Conservation (phyloP, 352 stramenopile species). For the Globisporangium paroecandrum region DNA sequence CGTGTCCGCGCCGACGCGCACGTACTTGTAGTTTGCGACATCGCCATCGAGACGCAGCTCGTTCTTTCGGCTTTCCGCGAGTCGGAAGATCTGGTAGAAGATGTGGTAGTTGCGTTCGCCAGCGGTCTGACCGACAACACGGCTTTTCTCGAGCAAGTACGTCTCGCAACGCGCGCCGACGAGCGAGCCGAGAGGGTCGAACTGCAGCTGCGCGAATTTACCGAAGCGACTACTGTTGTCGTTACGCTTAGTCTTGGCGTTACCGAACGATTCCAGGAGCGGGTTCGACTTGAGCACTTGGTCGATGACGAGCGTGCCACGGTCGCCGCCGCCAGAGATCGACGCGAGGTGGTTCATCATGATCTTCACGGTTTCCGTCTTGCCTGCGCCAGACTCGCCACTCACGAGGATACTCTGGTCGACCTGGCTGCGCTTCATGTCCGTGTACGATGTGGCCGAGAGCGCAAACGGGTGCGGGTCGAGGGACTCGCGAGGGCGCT, state of each 20-base stretch:
- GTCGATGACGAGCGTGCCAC: slow-evolving; percentile 72
- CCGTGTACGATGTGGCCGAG: slow-evolving; percentile 59
- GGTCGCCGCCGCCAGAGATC: slow-evolving; percentile 62
- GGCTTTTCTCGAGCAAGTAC: slow-evolving; percentile 97
- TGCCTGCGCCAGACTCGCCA: slow-evolving; percentile 85
- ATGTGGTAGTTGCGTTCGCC: slow-evolving; percentile 98
- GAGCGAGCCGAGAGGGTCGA: slow-evolving; percentile 53
- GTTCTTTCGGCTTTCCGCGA: slow-evolving; percentile 37
- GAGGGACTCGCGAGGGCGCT: slow-evolving; percentile 48
- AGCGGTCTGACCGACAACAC: slow-evolving; percentile 86
- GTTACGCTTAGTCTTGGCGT: slow-evolving; percentile 82
- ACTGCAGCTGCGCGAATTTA: slow-evolving; percentile 81
- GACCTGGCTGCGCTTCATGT: slow-evolving; percentile 67
- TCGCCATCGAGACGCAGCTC: slow-evolving; percentile 59
- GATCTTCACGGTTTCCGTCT: slow-evolving; percentile 93
- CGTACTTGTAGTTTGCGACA: slow-evolving; percentile 75
- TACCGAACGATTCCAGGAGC: slow-evolving; percentile 72
- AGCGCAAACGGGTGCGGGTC: slow-evolving; percentile 68
- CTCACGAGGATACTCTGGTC: slow-evolving; percentile 88
- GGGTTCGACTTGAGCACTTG: slow-evolving; percentile 79
- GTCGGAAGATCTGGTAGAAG: slow-evolving; percentile 94
- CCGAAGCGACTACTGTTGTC: slow-evolving; percentile 82
- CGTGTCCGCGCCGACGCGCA: slow-evolving; percentile 49
- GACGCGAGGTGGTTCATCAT: slow-evolving; percentile 84
- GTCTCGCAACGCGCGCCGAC: slow-evolving; percentile 79